Percentiles rank a stretch among this genome's conserved stretches.
These are phyloP conservation scores for Solanum sparsipilum DNA, from an alignment of 257 asterid species.

Conservation along the genomic window DNA sequence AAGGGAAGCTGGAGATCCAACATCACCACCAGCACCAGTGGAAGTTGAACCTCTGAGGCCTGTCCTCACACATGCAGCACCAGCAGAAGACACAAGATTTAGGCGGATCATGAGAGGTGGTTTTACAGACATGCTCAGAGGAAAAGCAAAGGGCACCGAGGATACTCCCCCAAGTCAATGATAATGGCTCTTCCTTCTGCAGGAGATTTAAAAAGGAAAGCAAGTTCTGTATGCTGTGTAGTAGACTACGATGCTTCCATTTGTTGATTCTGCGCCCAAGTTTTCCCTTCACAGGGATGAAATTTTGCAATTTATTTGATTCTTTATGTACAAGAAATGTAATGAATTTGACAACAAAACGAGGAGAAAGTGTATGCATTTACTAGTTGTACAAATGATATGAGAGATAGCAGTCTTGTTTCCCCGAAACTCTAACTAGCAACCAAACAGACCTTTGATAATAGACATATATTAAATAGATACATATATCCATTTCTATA, in stretches of 20 bases:
- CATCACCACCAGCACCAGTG: constrained; percentile 13
- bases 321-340: background rate
- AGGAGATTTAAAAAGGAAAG: background rate
- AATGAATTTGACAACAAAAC: background rate
- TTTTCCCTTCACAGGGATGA: background rate
- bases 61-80: constrained; percentile 22
- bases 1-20: constrained; percentile 44
- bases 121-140: constrained; percentile 83
- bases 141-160: constrained; percentile 51
- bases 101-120: constrained; percentile 90
- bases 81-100: constrained; percentile 78
- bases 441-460: background rate
- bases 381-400: background rate
- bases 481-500: background rate
- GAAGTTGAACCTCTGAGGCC: constrained; percentile 30
- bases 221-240: background rate
- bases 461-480: background rate
- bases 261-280: background rate
- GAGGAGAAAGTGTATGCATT: background rate
- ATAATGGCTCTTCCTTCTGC: constrained; percentile 1
- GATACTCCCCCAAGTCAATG: constrained; percentile 36
- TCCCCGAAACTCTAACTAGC: background rate
- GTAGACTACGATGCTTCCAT: background rate
- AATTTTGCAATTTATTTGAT: background rate
- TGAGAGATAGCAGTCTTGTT: background rate